Percentiles rank a stretch among this genome's conserved stretches.
Conservation (phyloP, 495 filamentous ascomycete genomes). For the Daldinia vernicosa region DNA sequence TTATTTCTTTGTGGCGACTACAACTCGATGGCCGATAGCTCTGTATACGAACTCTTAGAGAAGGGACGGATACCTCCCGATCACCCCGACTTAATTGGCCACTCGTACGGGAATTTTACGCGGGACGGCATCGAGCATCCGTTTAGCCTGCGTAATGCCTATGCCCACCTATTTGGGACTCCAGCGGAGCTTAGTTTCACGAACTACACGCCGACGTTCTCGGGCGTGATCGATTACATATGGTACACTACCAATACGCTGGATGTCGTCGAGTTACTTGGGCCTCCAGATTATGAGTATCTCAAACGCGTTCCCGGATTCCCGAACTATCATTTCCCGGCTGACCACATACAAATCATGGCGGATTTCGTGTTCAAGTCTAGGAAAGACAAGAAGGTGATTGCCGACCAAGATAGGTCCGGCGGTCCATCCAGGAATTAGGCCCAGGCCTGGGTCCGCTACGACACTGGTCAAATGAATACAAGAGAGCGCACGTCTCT, state of each 20-base stretch:
- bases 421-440: slow-evolving; percentile 41
- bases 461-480: background rate
- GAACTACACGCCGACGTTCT: slow-evolving; percentile 93
- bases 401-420: slow-evolving; percentile 62
- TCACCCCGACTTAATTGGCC: slow-evolving; percentile 77
- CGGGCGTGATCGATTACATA: slow-evolving; percentile 92
- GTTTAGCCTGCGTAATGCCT: slow-evolving; percentile 90
- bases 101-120: slow-evolving; percentile 88
- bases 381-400: slow-evolving; percentile 80
- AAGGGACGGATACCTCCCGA: slow-evolving; percentile 74
- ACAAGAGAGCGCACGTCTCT: background rate
- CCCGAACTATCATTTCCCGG: slow-evolving; percentile 96
- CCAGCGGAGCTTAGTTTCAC: slow-evolving; percentile 89
- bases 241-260: slow-evolving; percentile 95
- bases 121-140: slow-evolving; percentile 90
- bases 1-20: slow-evolving; percentile 93
- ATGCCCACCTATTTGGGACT: slow-evolving; percentile 68
- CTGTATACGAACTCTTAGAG: slow-evolving; percentile 87
- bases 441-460: background rate
- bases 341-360: slow-evolving; percentile 92
- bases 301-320: slow-evolving; percentile 91
- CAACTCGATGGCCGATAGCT: slow-evolving; percentile 85
- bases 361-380: slow-evolving; percentile 91
- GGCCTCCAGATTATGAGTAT: slow-evolving; percentile 89
- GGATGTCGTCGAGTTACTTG: slow-evolving; percentile 85